Base-by-base conservation (phyloP, 805 yeast species). In the Sugiyamaella chiloensis region DNA sequence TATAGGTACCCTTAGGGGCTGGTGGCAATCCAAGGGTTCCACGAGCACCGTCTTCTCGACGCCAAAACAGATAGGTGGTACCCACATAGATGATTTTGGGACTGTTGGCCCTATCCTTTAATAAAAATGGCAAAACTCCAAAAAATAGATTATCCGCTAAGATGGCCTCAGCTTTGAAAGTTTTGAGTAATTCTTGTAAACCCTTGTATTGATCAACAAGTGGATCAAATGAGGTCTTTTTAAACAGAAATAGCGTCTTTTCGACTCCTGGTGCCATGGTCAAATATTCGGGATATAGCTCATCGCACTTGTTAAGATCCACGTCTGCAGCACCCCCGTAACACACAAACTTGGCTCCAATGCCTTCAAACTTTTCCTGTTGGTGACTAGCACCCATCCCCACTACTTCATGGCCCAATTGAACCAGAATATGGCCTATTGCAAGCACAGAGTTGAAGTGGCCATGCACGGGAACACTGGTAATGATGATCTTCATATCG, bases 1-100 rank as follows among this genome's bases (percentile, higher is more conserved):
- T 17, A 14, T 40, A 40, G 24, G 43, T 40, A 40, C 27, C 43
- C 19, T 40, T 40, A 17, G 43, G 31, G n/a, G 43, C 43, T 12
- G 24, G 27, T 5, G 19, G 30, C 19, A 40, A 24, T 11, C 43
- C 43, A 19, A 40, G 43, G 11, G 31, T 24, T 11, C 27, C 27
- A 16, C 30, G 43, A 20, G 43, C 43, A 14, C 27, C 20, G 14
- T 40, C 43, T 14, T 40, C 43, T 19, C 43, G 9, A 19, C 43
- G 32, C 43, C 43, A 40, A 14, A 40, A 40, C 11, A 21, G 24
- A 19, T 40, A 40, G 11, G 43, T 40, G 24, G 43, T 20, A 11
- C 43, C 43, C 7, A 40, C 16, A 19, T 11, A 40, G 5, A 40
- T 24, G 16, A 40, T 40, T 11, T 12, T 12, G 8, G 43, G 43